Conservation (phyloP, 2,329 filamentous ascomycete species). For the Monosporascus sp. region DNA sequence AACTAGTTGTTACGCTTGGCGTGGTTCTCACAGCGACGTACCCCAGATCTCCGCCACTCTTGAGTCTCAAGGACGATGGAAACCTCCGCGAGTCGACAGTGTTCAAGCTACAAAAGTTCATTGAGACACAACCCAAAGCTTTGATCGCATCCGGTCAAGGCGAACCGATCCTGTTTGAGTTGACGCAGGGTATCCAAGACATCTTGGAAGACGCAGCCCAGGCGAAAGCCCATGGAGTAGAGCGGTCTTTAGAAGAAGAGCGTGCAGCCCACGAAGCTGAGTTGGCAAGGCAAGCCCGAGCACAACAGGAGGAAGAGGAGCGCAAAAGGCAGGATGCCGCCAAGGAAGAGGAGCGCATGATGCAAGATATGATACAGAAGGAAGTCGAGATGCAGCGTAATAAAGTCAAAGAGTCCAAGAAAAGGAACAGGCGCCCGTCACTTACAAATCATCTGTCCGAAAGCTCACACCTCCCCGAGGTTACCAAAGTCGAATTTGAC, state of each 20-base stretch:
- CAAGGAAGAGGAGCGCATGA: slow-evolving; percentile 63
- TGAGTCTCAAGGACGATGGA: slow-evolving; percentile 61
- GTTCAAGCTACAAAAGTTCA: slow-evolving; percentile 62
- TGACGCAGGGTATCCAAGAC: slow-evolving; percentile 65
- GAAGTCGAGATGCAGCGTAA: slow-evolving; percentile 64
- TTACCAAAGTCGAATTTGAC: slow-evolving; percentile 55
- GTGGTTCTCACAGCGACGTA: slow-evolving; percentile 87
- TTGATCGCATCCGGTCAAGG: slow-evolving; percentile 49
- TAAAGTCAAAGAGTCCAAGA: slow-evolving; percentile 58
- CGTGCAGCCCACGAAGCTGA: slow-evolving; percentile 75
- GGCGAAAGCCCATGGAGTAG: slow-evolving; percentile 66
- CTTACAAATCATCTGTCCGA: slow-evolving; percentile 32
- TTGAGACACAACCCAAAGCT: slow-evolving; percentile 53
- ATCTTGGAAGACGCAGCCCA: slow-evolving; percentile 83
- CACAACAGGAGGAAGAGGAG: slow-evolving; percentile 48
- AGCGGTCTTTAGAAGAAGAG: slow-evolving; percentile 84
- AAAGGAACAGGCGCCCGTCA: slow-evolving; percentile 48
- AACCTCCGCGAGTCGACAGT: slow-evolving; percentile 65
- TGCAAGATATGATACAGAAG: slow-evolving; percentile 67
- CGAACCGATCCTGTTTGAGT: slow-evolving; percentile 54
- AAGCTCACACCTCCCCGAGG: slow-evolving; percentile 26
- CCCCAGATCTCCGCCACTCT: slow-evolving; percentile 72
- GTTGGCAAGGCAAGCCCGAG: slow-evolving; percentile 55
- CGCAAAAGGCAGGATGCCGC: slow-evolving; percentile 50
- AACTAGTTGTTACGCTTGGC: slow-evolving; percentile 65